These are phyloP conservation scores for Paradendryphiella salina DNA, from an alignment of 2,329 filamentous ascomycete genomes.

Conservation along the genomic window DNA sequence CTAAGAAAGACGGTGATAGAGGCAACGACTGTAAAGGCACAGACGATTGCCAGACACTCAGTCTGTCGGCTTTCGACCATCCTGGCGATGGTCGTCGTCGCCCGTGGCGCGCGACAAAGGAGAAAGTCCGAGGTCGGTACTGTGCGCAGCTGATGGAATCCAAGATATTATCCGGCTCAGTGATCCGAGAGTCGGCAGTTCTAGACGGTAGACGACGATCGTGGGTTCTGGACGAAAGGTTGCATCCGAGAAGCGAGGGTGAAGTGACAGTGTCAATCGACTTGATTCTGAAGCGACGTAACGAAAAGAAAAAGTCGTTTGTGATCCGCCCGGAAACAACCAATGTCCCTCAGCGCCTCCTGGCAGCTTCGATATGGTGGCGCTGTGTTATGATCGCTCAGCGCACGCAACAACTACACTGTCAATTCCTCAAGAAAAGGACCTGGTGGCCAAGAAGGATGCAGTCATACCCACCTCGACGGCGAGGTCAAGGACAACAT, in stretches of 20 bases:
- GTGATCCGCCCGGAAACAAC: slow-evolving; percentile 1
- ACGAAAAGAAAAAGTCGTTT: background rate
- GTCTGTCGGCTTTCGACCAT: slow-evolving; percentile 38
- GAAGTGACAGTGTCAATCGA: slow-evolving; percentile 3
- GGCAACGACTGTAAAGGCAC: slow-evolving; percentile 35
- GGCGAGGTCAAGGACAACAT: slow-evolving; percentile 2
- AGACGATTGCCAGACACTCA: slow-evolving; percentile 31
- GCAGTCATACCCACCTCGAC: slow-evolving; percentile 1
- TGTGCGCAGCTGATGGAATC: background rate
- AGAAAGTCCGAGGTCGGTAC: background rate
- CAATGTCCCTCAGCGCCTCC: background rate
- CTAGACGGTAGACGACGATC: slow-evolving; percentile 3
- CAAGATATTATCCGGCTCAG: background rate
- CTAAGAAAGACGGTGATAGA: slow-evolving; percentile 34
- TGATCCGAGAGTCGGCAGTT: background rate
- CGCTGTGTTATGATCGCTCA: slow-evolving; percentile 1
- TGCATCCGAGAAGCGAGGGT: slow-evolving; percentile 4
- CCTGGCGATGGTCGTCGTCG: background rate
- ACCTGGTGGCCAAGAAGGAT: slow-evolving; percentile 5
- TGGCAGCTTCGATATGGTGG: background rate
- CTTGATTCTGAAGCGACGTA: background rate
- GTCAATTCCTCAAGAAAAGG: slow-evolving; percentile 1
- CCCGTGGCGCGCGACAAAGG: background rate
- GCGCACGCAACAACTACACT: slow-evolving; percentile 1
- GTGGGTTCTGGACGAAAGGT: slow-evolving; percentile 8